Conservation (phyloP, 2,329 filamentous ascomycete species). For the Paecilomyces niveus region DNA sequence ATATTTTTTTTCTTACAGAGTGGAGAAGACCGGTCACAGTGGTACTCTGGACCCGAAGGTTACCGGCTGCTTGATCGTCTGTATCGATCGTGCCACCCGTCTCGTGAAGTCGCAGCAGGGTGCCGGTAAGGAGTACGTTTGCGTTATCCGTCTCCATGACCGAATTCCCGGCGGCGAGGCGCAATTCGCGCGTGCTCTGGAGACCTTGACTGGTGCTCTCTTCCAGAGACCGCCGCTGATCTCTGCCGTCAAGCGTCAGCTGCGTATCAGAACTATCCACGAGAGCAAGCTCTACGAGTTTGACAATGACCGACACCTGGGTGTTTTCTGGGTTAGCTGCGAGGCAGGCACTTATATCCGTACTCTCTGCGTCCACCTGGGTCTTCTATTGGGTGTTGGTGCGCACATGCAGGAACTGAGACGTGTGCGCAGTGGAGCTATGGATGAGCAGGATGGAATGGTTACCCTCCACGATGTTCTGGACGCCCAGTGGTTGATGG, state of each 20-base stretch:
- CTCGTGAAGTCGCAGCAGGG: conserved; percentile 98
- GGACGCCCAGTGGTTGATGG: conserved; percentile 91
- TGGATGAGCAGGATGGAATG: conserved; percentile 83
- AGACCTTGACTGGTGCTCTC: conserved; percentile 91
- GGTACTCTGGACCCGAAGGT: conserved; percentile 98
- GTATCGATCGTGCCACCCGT: conserved; percentile 92
- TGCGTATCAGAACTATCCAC: conserved; percentile 96
- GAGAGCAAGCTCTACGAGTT: conserved; percentile 96
- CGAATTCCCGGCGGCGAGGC: conserved; percentile 89
- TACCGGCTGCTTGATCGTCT: conserved; percentile 89
- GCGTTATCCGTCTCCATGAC: conserved; percentile 90
- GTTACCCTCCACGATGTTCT: conserved; percentile 93
- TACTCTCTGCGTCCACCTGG: conserved; percentile 92
- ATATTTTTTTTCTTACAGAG: conserved; percentile 41
- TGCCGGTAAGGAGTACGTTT: conserved; percentile 98
- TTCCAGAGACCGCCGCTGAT: conserved; percentile 97
- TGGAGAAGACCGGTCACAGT: conserved; percentile 96
- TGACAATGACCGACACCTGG: conserved; percentile 94
- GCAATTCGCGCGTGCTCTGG: conserved; percentile 86
- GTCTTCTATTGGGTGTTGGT: conserved; percentile 70
- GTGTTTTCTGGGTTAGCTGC: conserved; percentile 98
- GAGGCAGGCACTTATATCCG: conserved; percentile 98
- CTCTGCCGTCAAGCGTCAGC: conserved; percentile 96
- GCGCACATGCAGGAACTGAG: conserved; percentile 98
- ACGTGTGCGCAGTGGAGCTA: conserved; percentile 86